Evolutionary conservation across 1,139 yeast species (phyloP).

Genomic region (Debaryomyces nepalensis): DNA sequence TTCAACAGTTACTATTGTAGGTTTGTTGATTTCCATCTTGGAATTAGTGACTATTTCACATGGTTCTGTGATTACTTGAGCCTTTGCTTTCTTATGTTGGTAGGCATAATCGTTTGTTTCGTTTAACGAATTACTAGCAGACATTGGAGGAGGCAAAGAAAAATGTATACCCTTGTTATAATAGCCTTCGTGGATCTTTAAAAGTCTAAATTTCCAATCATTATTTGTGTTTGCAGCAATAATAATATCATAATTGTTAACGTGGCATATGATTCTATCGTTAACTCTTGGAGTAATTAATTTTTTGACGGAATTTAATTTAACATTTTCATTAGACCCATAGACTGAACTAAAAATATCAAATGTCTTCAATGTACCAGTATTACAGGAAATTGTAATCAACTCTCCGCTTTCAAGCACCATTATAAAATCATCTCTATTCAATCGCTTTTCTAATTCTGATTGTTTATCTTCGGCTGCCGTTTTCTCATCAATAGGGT

Average conservation of each 20-base stretch:
- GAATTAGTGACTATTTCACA: constrained; percentile 2
- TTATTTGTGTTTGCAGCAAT: constrained; percentile 70
- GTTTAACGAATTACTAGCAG: constrained; percentile 18
- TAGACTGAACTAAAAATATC: constrained; percentile 33
- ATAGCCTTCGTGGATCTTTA: constrained; percentile 50
- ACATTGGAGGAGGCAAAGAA: constrained; percentile 21
- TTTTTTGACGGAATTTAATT: constrained; percentile 55
- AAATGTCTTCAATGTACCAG: constrained; percentile 41
- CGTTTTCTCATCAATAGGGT: constrained; percentile 16
- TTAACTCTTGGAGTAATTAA: constrained; percentile 73
- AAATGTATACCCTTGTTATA: constrained; percentile 39
- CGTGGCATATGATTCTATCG: constrained; percentile 67
- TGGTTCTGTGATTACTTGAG: not conserved
- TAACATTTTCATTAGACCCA: constrained; percentile 22
- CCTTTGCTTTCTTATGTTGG: constrained; percentile 10
- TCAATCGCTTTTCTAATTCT: constrained; percentile 19
- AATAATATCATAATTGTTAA: constrained; percentile 54
- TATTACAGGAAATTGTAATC: constrained; percentile 50
- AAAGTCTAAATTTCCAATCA: constrained; percentile 62
- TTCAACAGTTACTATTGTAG: constrained; percentile 52
- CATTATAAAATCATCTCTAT: constrained; percentile 37
- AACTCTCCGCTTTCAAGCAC: constrained; percentile 51
- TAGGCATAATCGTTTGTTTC: constrained; percentile 26
- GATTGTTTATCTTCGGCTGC: constrained; percentile 11
- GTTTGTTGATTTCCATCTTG: constrained; percentile 26